These are phyloP conservation scores for Lyophyllum shimeji DNA, from an alignment of 768 basidiomycete species.

Conservation along the genomic window DNA sequence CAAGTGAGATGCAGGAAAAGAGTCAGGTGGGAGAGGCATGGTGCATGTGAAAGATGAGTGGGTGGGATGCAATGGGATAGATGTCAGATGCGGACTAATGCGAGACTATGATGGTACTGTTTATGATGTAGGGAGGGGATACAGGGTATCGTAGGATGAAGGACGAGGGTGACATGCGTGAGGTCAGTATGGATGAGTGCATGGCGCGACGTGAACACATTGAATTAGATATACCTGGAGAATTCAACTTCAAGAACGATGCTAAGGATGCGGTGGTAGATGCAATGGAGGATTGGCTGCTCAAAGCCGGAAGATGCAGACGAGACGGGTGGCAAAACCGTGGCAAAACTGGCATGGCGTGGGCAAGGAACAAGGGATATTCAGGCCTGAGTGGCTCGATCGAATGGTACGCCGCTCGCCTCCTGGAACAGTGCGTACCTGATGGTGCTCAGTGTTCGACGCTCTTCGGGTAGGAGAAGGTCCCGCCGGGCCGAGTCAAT, in stretches of 20 bases:
- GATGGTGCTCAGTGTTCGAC: constrained; percentile 41
- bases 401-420: constrained; percentile 25
- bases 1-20: neutral
- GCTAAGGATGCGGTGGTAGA: neutral
- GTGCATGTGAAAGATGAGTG: neutral
- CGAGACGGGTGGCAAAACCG: neutral
- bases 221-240: neutral
- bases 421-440: constrained; percentile 56
- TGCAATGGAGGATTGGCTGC: neutral
- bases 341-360: neutral
- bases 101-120: constrained; percentile 5
- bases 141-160: constrained; percentile 1
- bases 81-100: constrained; percentile 10
- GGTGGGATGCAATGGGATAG: constrained; percentile 1
- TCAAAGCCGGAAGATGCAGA: neutral
- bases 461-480: constrained; percentile 33
- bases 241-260: neutral
- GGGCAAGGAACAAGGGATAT: neutral
- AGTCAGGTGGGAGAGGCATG: neutral
- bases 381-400: constrained; percentile 6
- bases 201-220: neutral
- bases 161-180: neutral
- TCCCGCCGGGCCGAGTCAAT: constrained; percentile 37
- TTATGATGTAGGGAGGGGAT: neutral
- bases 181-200: neutral